A percentile compares a stretch with the other conserved stretches of the same genome.
phyloP scores from a whole-genome alignment of 805 yeast genomes.

The Candida parachauliodes region DNA sequence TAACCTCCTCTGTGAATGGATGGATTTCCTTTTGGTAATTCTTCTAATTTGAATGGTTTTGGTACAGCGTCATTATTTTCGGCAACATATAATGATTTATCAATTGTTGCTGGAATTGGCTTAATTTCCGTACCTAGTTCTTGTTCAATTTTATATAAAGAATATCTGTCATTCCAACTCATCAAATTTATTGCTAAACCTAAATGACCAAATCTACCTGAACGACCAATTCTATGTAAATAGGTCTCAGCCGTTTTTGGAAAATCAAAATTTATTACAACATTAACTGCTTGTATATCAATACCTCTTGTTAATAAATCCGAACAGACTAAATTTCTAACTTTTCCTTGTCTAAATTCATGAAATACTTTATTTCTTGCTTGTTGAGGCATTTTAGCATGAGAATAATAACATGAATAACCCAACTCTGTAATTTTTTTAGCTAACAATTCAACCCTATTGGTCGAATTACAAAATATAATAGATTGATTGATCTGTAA shows the following conservation, averaged over 20 bases:
- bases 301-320: conserved; percentile 97
- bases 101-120: conserved; percentile 94
- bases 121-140: conserved; percentile 96
- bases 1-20: conserved; percentile 31
- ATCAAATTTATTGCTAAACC: conserved; percentile 96
- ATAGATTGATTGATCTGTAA: conserved; percentile 94
- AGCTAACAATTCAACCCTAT: conserved; percentile 92
- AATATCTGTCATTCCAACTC: conserved; percentile 95
- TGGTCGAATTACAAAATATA: conserved; percentile 95
- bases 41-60: conserved; percentile 79
- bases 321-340: conserved; percentile 94
- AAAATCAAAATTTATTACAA: conserved; percentile 96
- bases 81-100: conserved; percentile 83
- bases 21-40: conserved; percentile 46
- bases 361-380: conserved; percentile 98
- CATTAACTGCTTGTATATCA: conserved; percentile 98
- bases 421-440: conserved; percentile 95
- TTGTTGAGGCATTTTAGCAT: conserved; percentile 95
- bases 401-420: conserved; percentile 94
- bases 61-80: conserved; percentile 75
- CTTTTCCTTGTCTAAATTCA: conserved; percentile 97
- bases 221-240: conserved; percentile 97
- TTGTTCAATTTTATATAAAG: conserved; percentile 90
- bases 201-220: conserved; percentile 97
- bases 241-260: conserved; percentile 98